A percentile compares a stretch with the other conserved stretches of the same genome.
phyloP scores from a whole-genome alignment of 1,284 basidiomycete genomes.

The Lentinus polychrous region DNA sequence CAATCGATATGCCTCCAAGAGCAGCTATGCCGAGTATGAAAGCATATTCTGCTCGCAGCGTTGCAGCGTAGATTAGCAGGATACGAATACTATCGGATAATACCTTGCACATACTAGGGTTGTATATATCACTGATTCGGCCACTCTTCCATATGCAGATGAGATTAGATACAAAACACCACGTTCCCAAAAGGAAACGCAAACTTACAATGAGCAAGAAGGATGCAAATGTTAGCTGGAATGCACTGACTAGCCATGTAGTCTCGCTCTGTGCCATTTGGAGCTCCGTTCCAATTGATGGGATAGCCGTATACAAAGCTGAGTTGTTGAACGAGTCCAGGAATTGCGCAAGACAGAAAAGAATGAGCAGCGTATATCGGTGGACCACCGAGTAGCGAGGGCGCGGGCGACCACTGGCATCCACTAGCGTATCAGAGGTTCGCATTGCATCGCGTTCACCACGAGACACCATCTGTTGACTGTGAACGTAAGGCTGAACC shows the following conservation, averaged over 20 bases:
- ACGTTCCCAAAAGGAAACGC: neutral
- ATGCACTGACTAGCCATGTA: constrained; percentile 28
- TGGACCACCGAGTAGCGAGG: constrained; percentile 22
- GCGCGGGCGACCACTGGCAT: too few relatives aligned
- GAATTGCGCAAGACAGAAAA: constrained; percentile 40
- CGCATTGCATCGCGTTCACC: too few relatives aligned
- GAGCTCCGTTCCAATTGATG: constrained; percentile 22
- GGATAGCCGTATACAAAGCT: constrained; percentile 38
- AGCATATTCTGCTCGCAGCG: constrained; percentile 17
- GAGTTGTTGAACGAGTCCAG: constrained; percentile 44
- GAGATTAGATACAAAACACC: neutral
- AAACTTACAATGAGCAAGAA: constrained; percentile 26
- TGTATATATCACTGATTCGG: constrained; percentile 27
- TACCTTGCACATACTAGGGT: constrained; percentile 21
- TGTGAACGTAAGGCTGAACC: too few relatives aligned
- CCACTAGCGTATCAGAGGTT: too few relatives aligned
- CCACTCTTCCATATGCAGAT: constrained; percentile 18
- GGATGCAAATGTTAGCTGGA: constrained; percentile 27
- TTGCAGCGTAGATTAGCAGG: neutral
- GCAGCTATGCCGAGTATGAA: constrained; percentile 27
- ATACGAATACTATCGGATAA: neutral
- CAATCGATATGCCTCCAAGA: constrained; percentile 32
- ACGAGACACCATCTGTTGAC: too few relatives aligned
- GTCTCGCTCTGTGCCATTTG: constrained; percentile 23
- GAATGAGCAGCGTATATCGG: constrained; percentile 29